These are phyloP conservation scores for Cynara cardunculus DNA, from an alignment of 129 eudicot species.

Conservation along the genomic window DNA sequence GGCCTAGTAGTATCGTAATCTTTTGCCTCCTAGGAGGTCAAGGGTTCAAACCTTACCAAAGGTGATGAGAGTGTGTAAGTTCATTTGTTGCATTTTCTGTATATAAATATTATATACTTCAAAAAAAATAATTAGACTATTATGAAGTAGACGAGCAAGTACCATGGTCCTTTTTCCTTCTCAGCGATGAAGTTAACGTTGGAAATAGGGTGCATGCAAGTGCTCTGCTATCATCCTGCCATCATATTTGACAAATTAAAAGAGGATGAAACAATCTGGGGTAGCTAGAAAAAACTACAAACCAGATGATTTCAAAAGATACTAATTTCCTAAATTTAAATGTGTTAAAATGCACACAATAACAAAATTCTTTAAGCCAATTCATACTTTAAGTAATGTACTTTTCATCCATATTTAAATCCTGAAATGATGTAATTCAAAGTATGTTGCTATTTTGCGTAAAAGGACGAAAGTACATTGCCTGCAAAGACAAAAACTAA, in stretches of 20 bases:
- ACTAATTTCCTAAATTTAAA: neutral
- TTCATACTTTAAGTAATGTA: neutral
- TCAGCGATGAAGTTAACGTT: conserved; percentile 52
- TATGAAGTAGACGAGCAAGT: neutral
- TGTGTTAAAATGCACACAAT: neutral
- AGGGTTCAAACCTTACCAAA: too few relatives aligned
- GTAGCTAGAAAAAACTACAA: neutral
- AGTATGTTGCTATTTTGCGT: neutral
- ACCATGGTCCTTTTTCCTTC: conserved; percentile 96
- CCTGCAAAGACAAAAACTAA: too few relatives aligned
- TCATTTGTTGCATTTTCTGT: too few relatives aligned
- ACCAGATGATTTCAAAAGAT: neutral
- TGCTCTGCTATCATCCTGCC: conserved; percentile 86
- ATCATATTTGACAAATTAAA: conserved; percentile 8
- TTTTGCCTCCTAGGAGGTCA: too few relatives aligned
- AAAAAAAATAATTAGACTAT: neutral
- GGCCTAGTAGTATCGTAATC: too few relatives aligned
- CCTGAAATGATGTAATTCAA: neutral
- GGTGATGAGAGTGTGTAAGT: too few relatives aligned
- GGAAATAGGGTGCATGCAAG: conserved; percentile 78
- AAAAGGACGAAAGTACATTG: too few relatives aligned
- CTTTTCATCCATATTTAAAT: neutral
- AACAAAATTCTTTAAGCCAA: neutral
- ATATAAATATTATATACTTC: too few relatives aligned
- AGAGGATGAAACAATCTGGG: neutral